Base-by-base conservation (phyloP, 2,329 filamentous ascomycete genomes). In the Daldinia sp. region DNA sequence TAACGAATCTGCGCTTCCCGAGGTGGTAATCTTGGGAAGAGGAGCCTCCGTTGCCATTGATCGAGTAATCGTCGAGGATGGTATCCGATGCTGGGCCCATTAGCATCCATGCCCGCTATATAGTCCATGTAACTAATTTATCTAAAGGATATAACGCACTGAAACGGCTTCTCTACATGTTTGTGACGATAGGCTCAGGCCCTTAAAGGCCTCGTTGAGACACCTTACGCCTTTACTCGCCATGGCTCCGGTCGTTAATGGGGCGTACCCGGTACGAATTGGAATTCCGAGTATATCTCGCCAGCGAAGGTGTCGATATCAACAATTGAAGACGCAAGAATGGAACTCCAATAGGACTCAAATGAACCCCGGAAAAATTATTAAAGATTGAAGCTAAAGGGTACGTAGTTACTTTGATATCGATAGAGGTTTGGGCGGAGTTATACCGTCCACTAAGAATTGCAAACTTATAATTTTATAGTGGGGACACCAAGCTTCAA, bases 41-140 rank as follows among this genome's bases (percentile, higher is more conserved):
- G 83, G 76, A 9, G 82, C 78, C 65, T 86, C 84, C 58, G 88
- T 88, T 41, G 88, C 87, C 83, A 89, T 87, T 71, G 86, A 83
- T 65, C 87, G 82, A 56, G 82, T 79, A 63, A 86, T 83, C n/a
- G 80, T 74, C 15, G 70, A 65, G 37, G 72, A 73, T 7, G 77
- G 75, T 72, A 78, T 71, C 57, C 74, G 72, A 55, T 69, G 69
- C 74, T 77, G 48, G 37, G 6, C 12, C 50, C 48, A 59, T 73
- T 64, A 71, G 59, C 56, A 60, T 15, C 6, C 28, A 55, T 30
- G 18, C 9, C 57, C 30, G 12, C 20, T 28, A 56, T 28, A 28
- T 28, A 41, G 2, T n/a, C 18, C 9, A 28, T 9, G 33, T 35
- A 35, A 35, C 7, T 9, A 6, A 10, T 42, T n/a, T 42, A 56